Conservation (phyloP, 2,329 filamentous ascomycete genomes). For the Sclerotinia spermophila region DNA sequence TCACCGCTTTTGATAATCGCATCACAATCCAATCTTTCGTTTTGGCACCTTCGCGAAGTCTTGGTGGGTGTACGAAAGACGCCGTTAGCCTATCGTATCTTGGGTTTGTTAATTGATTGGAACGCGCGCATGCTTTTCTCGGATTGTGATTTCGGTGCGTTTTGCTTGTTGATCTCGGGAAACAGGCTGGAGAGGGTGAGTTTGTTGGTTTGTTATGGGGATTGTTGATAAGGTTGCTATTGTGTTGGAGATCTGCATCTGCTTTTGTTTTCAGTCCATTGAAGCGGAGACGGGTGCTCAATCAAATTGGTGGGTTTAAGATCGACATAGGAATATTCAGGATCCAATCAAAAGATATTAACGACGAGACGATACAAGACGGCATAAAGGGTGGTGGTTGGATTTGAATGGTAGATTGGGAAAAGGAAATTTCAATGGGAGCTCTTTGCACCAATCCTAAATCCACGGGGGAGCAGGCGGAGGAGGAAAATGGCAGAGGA, state of each 20-base stretch:
- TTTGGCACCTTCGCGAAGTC: not conserved
- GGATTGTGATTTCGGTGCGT: not conserved
- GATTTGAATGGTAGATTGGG: not conserved
- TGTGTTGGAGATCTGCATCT: not conserved
- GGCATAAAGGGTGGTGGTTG: not conserved
- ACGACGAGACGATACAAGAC: not conserved
- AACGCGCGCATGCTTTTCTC: not conserved
- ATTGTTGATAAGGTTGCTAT: not conserved
- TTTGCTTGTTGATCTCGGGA: too few relatives aligned
- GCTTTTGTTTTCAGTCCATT: not conserved
- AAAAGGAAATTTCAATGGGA: not conserved
- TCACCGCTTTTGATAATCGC: constrained; percentile 14
- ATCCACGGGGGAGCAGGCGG: not conserved
- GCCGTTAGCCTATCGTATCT: not conserved
- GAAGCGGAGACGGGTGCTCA: not conserved
- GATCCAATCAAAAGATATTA: not conserved
- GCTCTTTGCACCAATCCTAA: constrained; percentile 6
- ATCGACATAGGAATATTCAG: not conserved
- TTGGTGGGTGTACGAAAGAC: not conserved
- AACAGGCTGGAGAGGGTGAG: not conserved
- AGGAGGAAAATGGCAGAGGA: not conserved
- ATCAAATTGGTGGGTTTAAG: not conserved
- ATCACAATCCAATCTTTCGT: constrained; percentile 11
- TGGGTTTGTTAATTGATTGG: not conserved
- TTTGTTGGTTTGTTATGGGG: not conserved